These are phyloP conservation scores for Ogataea chonburiensis DNA, from an alignment of 805 yeast genomes.

Conservation along the genomic window DNA sequence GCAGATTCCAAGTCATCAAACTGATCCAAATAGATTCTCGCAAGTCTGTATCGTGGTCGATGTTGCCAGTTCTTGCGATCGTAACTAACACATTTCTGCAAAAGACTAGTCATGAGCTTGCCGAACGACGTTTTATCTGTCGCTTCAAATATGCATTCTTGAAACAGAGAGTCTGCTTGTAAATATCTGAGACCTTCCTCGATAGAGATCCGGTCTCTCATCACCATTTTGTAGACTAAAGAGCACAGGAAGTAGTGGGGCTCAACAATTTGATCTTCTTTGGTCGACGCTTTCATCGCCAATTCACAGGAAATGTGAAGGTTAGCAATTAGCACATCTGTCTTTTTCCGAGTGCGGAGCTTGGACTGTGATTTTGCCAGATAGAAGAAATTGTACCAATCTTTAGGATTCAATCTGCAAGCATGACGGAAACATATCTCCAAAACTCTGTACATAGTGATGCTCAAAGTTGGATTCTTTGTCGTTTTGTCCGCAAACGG, in stretches of 20 bases:
- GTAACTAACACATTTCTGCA: constrained; percentile 46
- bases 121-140: constrained; percentile 35
- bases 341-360: constrained; percentile 29
- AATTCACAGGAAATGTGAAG: constrained; percentile 45
- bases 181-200: constrained; percentile 42
- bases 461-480: constrained; percentile 3
- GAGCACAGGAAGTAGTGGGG: constrained; percentile 72
- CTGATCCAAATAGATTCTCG: constrained; percentile 58
- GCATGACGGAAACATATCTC: constrained; percentile 49
- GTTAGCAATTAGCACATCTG: constrained; percentile 37
- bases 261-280: constrained; percentile 63
- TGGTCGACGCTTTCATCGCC: constrained; percentile 38
- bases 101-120: constrained; percentile 41
- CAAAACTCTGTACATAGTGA: constrained; percentile 32
- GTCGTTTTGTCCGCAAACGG: background rate
- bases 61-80: constrained; percentile 95
- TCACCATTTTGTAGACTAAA: constrained; percentile 54
- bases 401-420: constrained; percentile 39
- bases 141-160: constrained; percentile 12
- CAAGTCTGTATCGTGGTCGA: constrained; percentile 70
- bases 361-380: constrained; percentile 59
- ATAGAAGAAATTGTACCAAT: constrained; percentile 64
- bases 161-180: constrained; percentile 36
- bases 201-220: constrained; percentile 34
- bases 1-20: constrained; percentile 55